phyloP scores from a whole-genome alignment of 1,284 basidiomycete genomes.

The Pseudozyma pruni region DNA sequence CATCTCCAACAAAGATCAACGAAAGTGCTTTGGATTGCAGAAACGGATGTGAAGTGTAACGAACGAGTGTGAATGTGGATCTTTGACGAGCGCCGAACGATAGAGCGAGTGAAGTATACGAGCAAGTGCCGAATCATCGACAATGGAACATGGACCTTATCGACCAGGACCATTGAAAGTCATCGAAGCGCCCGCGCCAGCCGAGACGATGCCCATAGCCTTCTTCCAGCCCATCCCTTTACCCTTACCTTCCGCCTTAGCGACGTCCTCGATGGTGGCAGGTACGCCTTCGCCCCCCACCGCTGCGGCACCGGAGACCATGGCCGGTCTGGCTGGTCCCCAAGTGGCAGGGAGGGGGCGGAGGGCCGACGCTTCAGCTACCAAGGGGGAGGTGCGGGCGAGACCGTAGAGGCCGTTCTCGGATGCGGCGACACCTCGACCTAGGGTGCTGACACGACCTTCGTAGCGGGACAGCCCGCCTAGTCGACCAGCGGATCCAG shows the following conservation, averaged over 20 bases:
- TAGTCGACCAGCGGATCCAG: neutral
- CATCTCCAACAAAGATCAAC: no score
- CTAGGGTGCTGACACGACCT: neutral
- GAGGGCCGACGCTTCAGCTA: no score
- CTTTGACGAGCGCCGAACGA: no score
- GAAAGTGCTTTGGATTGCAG: no score
- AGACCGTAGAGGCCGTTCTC: no score
- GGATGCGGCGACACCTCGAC: neutral
- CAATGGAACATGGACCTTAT: constrained; percentile 1
- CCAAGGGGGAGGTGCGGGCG: no score
- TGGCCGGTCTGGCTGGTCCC: constrained; percentile 10
- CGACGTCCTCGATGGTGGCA: constrained; percentile 8
- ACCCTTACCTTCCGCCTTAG: neutral
- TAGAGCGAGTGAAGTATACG: no score
- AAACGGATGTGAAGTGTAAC: no score
- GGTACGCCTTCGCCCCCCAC: neutral
- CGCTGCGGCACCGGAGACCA: neutral
- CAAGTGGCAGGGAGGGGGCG: neutral
- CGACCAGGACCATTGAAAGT: constrained; percentile 22
- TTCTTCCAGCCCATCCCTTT: neutral
- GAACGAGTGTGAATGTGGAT: no score
- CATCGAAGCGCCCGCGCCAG: constrained; percentile 15
- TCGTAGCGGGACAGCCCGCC: no score
- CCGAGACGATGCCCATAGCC: constrained; percentile 1
- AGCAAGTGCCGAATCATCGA: no score